Conservation (phyloP, 108 stramenopile species). For the Pseudonitzschia multiseries region DNA sequence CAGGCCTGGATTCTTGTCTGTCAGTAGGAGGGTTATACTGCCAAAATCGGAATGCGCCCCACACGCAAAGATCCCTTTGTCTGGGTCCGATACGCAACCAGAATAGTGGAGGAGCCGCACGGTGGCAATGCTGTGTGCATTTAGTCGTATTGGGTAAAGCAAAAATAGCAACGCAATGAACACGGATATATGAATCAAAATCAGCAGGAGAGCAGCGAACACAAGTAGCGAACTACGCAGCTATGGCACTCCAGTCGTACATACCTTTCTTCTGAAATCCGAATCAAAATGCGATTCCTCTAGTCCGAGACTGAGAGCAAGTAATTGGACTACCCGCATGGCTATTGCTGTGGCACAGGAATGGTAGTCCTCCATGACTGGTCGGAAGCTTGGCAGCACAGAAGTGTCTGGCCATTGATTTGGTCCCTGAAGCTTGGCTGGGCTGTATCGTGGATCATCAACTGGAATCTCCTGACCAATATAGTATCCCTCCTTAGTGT, state of each 20-base stretch:
- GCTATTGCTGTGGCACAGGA: conserved; percentile 36
- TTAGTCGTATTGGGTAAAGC: background rate
- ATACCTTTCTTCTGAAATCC: conserved; percentile 30
- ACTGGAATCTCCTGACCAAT: conserved; percentile 53
- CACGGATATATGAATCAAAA: no score
- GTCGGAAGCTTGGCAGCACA: conserved; percentile 23
- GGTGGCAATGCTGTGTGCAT: conserved; percentile 21
- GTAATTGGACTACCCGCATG: conserved; percentile 38
- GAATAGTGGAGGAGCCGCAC: conserved; percentile 56
- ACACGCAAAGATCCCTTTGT: conserved; percentile 54
- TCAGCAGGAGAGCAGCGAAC: no score
- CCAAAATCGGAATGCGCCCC: conserved; percentile 76
- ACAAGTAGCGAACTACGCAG: no score
- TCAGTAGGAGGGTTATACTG: conserved; percentile 53
- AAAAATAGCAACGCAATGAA: no score
- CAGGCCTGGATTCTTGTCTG: conserved; percentile 64
- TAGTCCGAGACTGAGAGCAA: conserved; percentile 54
- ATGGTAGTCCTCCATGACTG: conserved; percentile 55
- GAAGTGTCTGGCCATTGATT: conserved; percentile 54
- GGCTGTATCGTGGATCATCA: conserved; percentile 40
- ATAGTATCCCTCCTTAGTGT: conserved; percentile 83
- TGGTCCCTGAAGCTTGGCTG: conserved; percentile 50
- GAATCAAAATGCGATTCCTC: conserved; percentile 49
- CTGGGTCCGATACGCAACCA: conserved; percentile 17
- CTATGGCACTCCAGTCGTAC: no score